Evolutionary conservation across 148 eudicot species (phyloP).

Genomic region (Vaccinium macrocarpon): DNA sequence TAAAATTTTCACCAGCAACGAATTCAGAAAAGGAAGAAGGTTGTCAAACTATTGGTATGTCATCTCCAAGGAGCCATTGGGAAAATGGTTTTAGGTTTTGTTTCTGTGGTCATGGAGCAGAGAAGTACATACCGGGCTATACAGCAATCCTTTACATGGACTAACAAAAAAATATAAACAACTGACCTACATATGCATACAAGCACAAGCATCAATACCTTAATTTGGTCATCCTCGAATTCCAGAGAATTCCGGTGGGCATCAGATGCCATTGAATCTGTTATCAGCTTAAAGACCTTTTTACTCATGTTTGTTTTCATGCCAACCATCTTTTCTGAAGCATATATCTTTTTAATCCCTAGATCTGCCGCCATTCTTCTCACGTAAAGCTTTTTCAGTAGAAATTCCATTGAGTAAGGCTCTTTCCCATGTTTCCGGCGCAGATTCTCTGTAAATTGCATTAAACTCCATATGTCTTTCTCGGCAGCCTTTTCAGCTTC

Average conservation of each 20-base stretch:
- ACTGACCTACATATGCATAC: not conserved
- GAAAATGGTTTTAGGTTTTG: not conserved
- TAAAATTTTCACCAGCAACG: not conserved
- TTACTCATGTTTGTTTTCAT: constrained; percentile 82
- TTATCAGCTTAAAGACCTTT: constrained; percentile 71
- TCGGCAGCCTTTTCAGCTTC: constrained; percentile 92
- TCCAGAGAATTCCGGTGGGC: constrained; percentile 51
- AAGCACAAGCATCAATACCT: constrained; percentile 40
- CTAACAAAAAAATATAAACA: not conserved
- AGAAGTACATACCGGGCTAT: not conserved
- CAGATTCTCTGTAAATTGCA: constrained; percentile 77
- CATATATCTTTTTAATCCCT: constrained; percentile 69
- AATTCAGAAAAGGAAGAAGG: not conserved
- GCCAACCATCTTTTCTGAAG: constrained; percentile 64
- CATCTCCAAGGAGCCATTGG: not conserved
- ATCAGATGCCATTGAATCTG: constrained; percentile 71
- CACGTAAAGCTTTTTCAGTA: constrained; percentile 82
- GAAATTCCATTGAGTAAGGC: constrained; percentile 87
- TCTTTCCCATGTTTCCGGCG: constrained; percentile 88
- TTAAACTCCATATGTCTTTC: constrained; percentile 71
- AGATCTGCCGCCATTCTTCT: constrained; percentile 98
- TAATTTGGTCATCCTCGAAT: constrained; percentile 63
- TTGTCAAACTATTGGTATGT: not conserved
- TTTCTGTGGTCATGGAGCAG: not conserved
- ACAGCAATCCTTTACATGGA: not conserved